phyloP scores from a whole-genome alignment of 176 grass and related monocot genomes.

The Oryza glumipatula region DNA sequence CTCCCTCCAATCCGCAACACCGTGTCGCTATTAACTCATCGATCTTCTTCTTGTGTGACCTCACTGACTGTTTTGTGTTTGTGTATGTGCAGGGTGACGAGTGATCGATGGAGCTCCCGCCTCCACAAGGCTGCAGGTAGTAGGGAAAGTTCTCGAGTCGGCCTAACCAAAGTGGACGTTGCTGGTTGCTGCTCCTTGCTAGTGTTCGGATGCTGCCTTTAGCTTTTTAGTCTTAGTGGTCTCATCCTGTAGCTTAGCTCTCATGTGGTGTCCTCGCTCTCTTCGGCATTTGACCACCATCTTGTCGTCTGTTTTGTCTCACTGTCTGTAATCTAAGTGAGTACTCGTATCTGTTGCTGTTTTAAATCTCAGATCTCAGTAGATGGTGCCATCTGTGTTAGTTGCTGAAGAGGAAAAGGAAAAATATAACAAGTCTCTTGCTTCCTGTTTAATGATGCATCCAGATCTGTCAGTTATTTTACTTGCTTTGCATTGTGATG shows the following conservation, averaged over 20 bases:
- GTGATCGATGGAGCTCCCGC: conserved; percentile 33
- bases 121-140: neutral
- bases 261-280: conserved; percentile 5
- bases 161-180: neutral
- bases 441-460: neutral
- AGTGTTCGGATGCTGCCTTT: neutral
- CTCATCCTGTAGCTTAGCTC: neutral
- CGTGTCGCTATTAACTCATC: neutral
- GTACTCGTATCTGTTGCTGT: conserved; percentile 19
- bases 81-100: conserved; percentile 42
- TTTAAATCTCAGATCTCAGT: conserved; percentile 22
- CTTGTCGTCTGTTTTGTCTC: neutral
- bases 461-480: neutral
- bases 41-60: neutral
- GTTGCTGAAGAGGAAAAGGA: neutral
- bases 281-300: conserved; percentile 10
- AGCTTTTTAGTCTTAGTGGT: conserved; percentile 31
- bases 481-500: neutral
- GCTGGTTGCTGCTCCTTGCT: conserved; percentile 13
- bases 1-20: neutral
- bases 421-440: neutral
- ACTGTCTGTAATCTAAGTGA: conserved; percentile 42
- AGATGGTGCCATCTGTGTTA: conserved; percentile 19
- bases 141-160: neutral
- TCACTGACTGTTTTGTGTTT: neutral